Base-by-base conservation (phyloP, 2,329 filamentous ascomycete species). In the Talaromyces pinophilus region DNA sequence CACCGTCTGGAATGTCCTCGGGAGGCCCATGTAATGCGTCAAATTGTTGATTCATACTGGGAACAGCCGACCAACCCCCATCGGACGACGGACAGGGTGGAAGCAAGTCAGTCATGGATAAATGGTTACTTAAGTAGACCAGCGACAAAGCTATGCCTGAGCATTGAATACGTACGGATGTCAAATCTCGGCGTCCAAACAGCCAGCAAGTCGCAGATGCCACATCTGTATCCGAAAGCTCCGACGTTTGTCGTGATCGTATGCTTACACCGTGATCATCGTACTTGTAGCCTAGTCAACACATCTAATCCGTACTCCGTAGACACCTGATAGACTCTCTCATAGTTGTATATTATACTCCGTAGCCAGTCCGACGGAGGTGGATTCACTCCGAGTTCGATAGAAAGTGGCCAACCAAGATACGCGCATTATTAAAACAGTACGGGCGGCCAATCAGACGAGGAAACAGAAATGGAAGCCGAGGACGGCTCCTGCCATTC, bases 401-500 rank as follows among this genome's bases (percentile, higher is more conserved):
- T 38, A 38, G 5, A 22, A 15, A 57, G n/a, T 17, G 33, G n/a
- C 44, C 59, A 62, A 62, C 50, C n/a, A 50, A 5, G 17, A 17
- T 15, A 17, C 10, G 1, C 3, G 6, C n/a, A 50, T 62, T 62
- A 62, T 38, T 48, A 50, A 50, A 25, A 2, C 11, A 3, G 4
- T 5, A 1, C 6, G 28, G 28, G 28, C 42, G 8, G 59, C 59
- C 59, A 62, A 62, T 62, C 59, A 62, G 17, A 35, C 10, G 33
- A 35, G 15, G 10, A 19, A 19, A 0, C 7, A 17, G 19, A 48
- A 5, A 48, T 25, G 7, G 11, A 19, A 35, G 50, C 50, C 50
- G 50, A 55, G 52, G 30, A 35, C 30, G 52, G 52, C 50, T 54
- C 28, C 50, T 35, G 52, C 52, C 52, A 55, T 19, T 55, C 52